Conservation (phyloP, 2,329 filamentous ascomycete genomes). For the Meredithiella fracta region DNA sequence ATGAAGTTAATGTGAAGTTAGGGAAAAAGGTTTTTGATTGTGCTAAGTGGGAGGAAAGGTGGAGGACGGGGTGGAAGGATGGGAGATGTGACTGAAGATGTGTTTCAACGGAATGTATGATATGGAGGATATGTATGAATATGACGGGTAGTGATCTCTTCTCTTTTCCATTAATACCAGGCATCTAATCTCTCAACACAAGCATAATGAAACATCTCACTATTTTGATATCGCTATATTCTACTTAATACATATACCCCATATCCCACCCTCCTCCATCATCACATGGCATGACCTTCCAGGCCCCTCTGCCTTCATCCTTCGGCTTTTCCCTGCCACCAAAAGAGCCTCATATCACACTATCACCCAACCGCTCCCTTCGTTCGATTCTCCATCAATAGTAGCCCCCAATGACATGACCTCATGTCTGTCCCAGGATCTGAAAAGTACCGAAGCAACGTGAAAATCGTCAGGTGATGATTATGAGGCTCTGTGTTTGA, state of each 20-base stretch:
- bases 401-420: background rate
- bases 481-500: background rate
- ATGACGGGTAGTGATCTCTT: background rate
- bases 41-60: conserved; percentile 76
- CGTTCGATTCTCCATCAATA: conserved; percentile 5
- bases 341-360: conserved; percentile 5
- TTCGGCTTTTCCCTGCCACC: background rate
- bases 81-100: conserved; percentile 35
- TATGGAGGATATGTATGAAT: background rate
- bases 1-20: conserved; percentile 74
- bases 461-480: conserved; percentile 1
- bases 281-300: background rate
- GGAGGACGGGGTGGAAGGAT: conserved; percentile 76
- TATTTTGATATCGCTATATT: too few relatives aligned
- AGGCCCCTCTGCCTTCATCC: background rate
- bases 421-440: background rate
- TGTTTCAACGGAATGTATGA: background rate
- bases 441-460: background rate
- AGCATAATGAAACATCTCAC: too few relatives aligned
- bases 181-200: too few relatives aligned
- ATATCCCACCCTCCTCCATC: background rate
- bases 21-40: conserved; percentile 90
- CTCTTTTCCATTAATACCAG: too few relatives aligned
- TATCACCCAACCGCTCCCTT: background rate
- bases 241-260: background rate